Evolutionary conservation across 106 monocot species (phyloP).

Genomic region (Phalaenopsis aphrodite): DNA sequence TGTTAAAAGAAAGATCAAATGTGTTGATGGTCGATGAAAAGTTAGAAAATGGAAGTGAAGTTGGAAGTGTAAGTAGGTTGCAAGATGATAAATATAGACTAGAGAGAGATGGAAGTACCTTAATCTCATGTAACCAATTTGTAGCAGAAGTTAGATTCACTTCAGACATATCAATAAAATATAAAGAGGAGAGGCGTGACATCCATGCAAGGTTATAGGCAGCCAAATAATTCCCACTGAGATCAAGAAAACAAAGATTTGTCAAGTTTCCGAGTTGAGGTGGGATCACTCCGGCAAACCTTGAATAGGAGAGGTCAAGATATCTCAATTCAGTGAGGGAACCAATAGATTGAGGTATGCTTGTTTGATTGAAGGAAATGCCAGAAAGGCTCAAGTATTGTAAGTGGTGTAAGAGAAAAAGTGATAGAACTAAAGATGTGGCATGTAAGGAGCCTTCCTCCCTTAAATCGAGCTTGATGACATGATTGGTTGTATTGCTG

Average conservation of each 20-base stretch:
- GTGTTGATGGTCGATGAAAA: neutral
- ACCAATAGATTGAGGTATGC: too few species aligned
- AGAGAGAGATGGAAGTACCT: neutral
- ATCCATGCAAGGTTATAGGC: neutral
- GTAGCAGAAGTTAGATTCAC: too few species aligned
- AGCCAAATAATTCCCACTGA: neutral
- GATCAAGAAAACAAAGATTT: neutral
- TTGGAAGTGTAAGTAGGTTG: neutral
- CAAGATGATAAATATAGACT: neutral
- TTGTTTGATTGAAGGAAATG: too few species aligned
- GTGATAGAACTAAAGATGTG: too few species aligned
- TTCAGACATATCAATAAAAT: too few species aligned
- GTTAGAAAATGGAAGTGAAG: neutral
- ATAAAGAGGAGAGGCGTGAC: neutral
- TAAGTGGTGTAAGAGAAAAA: too few species aligned
- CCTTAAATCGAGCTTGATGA: conserved; percentile 14
- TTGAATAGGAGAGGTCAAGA: neutral
- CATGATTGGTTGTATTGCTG: conserved; percentile 12
- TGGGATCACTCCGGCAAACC: neutral
- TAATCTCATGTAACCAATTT: too few species aligned
- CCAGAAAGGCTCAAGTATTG: too few species aligned
- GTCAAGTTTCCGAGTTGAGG: neutral
- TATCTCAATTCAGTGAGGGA: too few species aligned
- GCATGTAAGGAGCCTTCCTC: too few species aligned
- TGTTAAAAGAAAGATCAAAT: neutral